Percentiles rank a stretch among this genome's conserved stretches.
These are phyloP conservation scores for Juncus effusus DNA, from an alignment of 176 grass and related monocot genomes.

Conservation along the genomic window DNA sequence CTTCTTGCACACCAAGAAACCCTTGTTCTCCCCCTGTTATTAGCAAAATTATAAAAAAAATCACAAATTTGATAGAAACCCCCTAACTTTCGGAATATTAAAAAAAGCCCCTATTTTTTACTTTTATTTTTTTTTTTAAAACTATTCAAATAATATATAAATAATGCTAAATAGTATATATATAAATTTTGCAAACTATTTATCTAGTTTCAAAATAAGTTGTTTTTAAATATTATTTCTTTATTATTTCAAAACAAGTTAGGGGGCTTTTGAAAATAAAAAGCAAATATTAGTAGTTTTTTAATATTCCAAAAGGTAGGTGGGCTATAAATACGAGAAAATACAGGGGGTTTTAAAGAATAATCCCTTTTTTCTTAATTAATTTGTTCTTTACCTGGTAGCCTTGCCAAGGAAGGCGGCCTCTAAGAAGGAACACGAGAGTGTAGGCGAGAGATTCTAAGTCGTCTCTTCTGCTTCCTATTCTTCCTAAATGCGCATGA, in stretches of 20 bases:
- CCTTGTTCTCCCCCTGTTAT: constrained; percentile 90
- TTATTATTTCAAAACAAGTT: too few relatives aligned
- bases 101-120: too few relatives aligned
- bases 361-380: constrained; percentile 7
- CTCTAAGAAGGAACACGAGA: constrained; percentile 87
- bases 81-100: too few relatives aligned
- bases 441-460: constrained; percentile 99
- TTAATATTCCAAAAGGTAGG: too few relatives aligned
- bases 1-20: constrained; percentile 99
- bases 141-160: too few relatives aligned
- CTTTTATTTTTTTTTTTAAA: too few relatives aligned
- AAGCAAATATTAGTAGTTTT: not conserved
- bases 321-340: not conserved
- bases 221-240: too few relatives aligned
- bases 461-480: constrained; percentile 94
- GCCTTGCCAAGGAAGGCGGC: constrained; percentile 97
- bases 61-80: too few relatives aligned
- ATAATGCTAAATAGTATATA: too few relatives aligned
- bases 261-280: not conserved
- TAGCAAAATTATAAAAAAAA: not conserved
- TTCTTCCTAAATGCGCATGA: constrained; percentile 96
- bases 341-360: not conserved
- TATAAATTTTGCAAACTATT: too few relatives aligned
- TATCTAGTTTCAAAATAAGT: too few relatives aligned
- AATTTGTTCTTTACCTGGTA: constrained; percentile 62